Evolutionary conservation across 1,284 basidiomycete genomes (phyloP).

Genomic region (Tilletia setariae): DNA sequence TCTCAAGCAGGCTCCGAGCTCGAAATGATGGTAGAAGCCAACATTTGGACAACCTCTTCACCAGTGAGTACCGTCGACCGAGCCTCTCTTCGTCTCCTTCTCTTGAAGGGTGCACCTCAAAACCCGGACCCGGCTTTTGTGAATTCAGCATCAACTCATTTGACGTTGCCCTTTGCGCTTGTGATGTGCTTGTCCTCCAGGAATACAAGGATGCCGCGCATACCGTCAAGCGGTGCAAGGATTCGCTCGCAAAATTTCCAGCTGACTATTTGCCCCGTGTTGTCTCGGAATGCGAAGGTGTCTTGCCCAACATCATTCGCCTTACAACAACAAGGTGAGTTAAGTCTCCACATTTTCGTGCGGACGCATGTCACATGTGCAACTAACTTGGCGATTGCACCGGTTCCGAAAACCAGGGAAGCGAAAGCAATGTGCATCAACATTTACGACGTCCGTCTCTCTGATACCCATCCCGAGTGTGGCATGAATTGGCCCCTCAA

Average conservation of each 20-base stretch:
- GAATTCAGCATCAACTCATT: too few relatives aligned
- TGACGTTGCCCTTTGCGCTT: constrained; percentile 10
- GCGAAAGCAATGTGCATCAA: constrained; percentile 74
- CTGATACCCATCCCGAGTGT: constrained; percentile 80
- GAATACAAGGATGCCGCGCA: constrained; percentile 66
- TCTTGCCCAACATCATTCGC: constrained; percentile 66
- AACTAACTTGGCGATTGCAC: too few relatives aligned
- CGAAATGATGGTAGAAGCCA: constrained; percentile 78
- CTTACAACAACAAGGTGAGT: constrained; percentile 67
- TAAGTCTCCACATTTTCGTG: too few relatives aligned
- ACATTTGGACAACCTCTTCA: constrained; percentile 71
- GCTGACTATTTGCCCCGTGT: constrained; percentile 57
- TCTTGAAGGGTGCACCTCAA: too few relatives aligned
- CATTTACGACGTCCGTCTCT: constrained; percentile 86
- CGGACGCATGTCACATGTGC: too few relatives aligned
- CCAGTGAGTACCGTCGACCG: constrained; percentile 57
- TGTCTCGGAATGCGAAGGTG: constrained; percentile 65
- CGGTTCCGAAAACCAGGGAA: too few relatives aligned
- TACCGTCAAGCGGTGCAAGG: constrained; percentile 67
- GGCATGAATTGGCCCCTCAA: constrained; percentile 99
- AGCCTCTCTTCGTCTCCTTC: background rate
- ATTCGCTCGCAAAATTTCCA: constrained; percentile 55
- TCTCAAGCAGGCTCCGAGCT: constrained; percentile 86
- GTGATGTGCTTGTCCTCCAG: constrained; percentile 34
- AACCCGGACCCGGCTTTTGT: too few relatives aligned